Evolutionary conservation across 129 eudicot genomes (phyloP).

Genomic region (Flaveria trinervia): DNA sequence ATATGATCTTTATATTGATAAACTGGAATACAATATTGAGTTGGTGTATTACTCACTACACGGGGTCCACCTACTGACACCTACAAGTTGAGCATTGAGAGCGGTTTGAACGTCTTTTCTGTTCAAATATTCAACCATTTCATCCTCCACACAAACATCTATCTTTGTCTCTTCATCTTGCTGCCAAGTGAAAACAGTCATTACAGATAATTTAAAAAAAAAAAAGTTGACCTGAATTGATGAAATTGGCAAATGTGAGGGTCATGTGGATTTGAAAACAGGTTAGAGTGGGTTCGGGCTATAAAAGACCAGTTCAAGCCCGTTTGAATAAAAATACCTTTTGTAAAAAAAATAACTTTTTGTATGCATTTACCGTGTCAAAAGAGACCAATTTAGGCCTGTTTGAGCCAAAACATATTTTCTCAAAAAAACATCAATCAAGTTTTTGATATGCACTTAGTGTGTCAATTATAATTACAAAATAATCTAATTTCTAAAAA

Average conservation of each 20-base stretch:
- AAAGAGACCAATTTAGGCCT: background rate
- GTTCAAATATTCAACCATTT: constrained; percentile 51
- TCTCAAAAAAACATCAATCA: background rate
- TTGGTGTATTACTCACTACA: constrained; percentile 53
- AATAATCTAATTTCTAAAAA: background rate
- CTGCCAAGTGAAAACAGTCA: constrained; percentile 26
- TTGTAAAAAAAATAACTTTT: background rate
- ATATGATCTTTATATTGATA: background rate
- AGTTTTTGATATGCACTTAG: background rate
- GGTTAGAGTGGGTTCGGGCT: background rate
- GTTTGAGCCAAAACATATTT: background rate
- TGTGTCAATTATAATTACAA: background rate
- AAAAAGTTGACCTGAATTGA: background rate
- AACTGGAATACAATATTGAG: background rate
- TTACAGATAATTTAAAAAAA: background rate
- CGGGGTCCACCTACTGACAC: constrained; percentile 46
- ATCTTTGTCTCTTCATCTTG: constrained; percentile 43
- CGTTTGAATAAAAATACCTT: background rate
- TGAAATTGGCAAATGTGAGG: background rate
- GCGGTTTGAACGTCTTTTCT: constrained; percentile 62
- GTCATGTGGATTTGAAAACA: background rate
- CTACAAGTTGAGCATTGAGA: constrained; percentile 57
- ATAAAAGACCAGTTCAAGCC: background rate
- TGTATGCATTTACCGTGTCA: background rate
- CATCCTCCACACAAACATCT: constrained; percentile 63